A percentile compares a stretch with the other conserved stretches of the same genome.
Evolutionary conservation across 2,329 filamentous ascomycete species (phyloP).

Genomic region (Pseudogymnoascus sp.): DNA sequence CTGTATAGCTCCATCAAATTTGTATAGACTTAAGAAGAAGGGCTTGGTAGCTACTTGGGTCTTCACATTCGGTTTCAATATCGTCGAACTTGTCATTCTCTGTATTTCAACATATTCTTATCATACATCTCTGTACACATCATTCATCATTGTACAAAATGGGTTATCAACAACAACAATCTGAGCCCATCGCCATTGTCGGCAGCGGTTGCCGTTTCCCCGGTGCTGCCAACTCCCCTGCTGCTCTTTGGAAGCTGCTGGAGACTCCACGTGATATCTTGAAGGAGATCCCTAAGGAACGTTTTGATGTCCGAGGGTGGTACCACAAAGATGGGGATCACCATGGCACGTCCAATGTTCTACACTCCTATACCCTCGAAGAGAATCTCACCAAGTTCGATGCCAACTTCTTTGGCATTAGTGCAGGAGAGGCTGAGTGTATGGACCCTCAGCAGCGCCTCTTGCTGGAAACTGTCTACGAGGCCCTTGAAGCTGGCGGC

Average conservation of each 20-base stretch:
- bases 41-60: constrained; percentile 7
- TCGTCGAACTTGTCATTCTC: background rate
- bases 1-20: constrained; percentile 9
- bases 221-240: constrained; percentile 11
- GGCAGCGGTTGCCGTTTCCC: constrained; percentile 15
- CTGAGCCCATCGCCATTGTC: constrained; percentile 14
- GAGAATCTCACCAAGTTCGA: constrained; percentile 19
- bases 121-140: background rate
- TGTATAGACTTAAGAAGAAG: constrained; percentile 13
- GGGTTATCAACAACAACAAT: constrained; percentile 11
- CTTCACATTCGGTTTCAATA: background rate
- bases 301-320: background rate
- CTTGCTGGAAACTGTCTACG: constrained; percentile 23
- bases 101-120: constrained; percentile 3
- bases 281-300: constrained; percentile 16
- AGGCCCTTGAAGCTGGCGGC: constrained; percentile 24
- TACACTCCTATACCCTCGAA: constrained; percentile 23
- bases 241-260: constrained; percentile 12
- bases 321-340: constrained; percentile 10
- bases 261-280: constrained; percentile 16
- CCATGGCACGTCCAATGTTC: background rate
- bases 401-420: constrained; percentile 18
- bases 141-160: constrained; percentile 12
- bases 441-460: constrained; percentile 29
- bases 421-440: constrained; percentile 17